phyloP scores from a whole-genome alignment of 495 filamentous ascomycete species.

The Chaetomium tenue region DNA sequence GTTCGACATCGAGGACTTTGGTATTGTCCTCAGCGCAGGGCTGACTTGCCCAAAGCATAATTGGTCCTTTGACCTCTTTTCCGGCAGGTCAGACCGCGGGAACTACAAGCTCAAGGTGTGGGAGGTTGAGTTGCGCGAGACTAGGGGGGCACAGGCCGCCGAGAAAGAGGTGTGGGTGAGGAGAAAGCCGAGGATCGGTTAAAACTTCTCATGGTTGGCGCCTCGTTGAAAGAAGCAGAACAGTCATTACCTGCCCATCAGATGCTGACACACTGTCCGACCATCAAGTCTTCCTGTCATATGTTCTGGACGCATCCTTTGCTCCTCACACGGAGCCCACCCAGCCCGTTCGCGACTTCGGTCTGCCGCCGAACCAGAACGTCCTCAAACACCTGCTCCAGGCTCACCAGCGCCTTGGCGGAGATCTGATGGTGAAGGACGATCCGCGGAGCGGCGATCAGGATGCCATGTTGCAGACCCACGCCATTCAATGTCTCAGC shows the following conservation, averaged over 20 bases:
- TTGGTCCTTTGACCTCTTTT: constrained; percentile 62
- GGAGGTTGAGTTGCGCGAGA: constrained; percentile 55
- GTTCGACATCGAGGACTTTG: constrained; percentile 65
- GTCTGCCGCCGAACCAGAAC: not conserved
- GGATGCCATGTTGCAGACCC: not conserved
- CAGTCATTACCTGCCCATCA: no score
- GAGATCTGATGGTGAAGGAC: constrained; percentile 4
- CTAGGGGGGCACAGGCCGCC: constrained; percentile 15
- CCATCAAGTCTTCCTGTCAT: not conserved
- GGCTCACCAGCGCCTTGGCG: not conserved
- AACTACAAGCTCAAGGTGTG: constrained; percentile 58
- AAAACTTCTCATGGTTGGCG: not conserved
- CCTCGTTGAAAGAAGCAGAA: no score
- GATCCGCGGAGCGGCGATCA: constrained; percentile 1
- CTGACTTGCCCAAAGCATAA: constrained; percentile 60
- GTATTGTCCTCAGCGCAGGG: constrained; percentile 49
- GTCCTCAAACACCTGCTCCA: constrained; percentile 5
- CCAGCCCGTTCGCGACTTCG: not conserved
- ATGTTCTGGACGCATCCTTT: constrained; percentile 1
- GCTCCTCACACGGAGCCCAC: not conserved
- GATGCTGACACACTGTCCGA: not conserved
- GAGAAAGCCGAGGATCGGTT: constrained; percentile 46
- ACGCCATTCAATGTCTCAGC: not conserved
- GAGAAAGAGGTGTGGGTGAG: constrained; percentile 59
- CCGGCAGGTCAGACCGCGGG: constrained; percentile 55